Percentiles rank a stretch among this genome's conserved stretches.
These are phyloP conservation scores for Peltaster fructicola DNA, from an alignment of 2,329 filamentous ascomycete genomes.

Conservation along the genomic window DNA sequence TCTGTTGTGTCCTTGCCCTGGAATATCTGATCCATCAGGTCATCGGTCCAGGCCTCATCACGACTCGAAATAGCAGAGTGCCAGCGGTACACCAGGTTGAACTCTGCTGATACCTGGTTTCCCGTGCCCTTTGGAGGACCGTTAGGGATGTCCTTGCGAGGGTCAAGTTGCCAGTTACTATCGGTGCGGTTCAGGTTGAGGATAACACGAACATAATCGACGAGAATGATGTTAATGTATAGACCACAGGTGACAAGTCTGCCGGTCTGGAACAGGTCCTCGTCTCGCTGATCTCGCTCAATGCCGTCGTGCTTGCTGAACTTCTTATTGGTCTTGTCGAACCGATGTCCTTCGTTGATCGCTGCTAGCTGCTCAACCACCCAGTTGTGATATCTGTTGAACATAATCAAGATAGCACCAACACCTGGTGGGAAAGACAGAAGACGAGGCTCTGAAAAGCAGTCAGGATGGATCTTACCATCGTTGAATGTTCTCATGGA, in stretches of 20 bases:
- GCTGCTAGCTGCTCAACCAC: slow-evolving; percentile 58
- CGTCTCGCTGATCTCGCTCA: slow-evolving; percentile 20
- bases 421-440: slow-evolving; percentile 51
- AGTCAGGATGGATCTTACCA: slow-evolving; percentile 55
- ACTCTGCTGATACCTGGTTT: slow-evolving; percentile 35
- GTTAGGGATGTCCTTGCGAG: slow-evolving; percentile 21
- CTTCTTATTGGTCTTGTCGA: slow-evolving; percentile 46
- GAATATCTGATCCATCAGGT: slow-evolving; percentile 20
- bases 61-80: slow-evolving; percentile 26
- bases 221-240: slow-evolving; percentile 35
- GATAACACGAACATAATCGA: slow-evolving; percentile 37
- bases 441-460: slow-evolving; percentile 47
- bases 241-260: slow-evolving; percentile 35
- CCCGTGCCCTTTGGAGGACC: slow-evolving; percentile 25
- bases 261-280: slow-evolving; percentile 35
- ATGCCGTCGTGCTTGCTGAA: slow-evolving; percentile 18
- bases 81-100: slow-evolving; percentile 37
- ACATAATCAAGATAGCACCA: slow-evolving; percentile 50
- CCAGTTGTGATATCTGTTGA: slow-evolving; percentile 68
- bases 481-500: slow-evolving; percentile 45
- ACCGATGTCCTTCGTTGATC: slow-evolving; percentile 75
- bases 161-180: slow-evolving; percentile 27
- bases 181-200: slow-evolving; percentile 29
- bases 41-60: slow-evolving; percentile 29
- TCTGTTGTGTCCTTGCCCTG: slow-evolving; percentile 4